These are phyloP conservation scores for Citrus sp. DNA, from an alignment of 345 rosid genomes.

Conservation along the genomic window DNA sequence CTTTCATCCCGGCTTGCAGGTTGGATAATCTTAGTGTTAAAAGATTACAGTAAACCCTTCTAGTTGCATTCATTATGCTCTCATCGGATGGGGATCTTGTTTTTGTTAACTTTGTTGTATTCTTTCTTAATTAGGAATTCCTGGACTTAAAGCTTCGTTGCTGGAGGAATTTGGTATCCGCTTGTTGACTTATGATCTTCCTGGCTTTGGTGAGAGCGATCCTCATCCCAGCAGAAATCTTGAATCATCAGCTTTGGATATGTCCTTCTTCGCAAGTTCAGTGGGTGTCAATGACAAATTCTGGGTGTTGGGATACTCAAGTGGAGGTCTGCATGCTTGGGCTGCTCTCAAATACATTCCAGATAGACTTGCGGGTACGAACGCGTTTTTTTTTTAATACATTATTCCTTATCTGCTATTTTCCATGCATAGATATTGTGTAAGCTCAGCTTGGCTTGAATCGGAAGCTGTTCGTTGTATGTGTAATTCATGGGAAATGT, in stretches of 20 bases:
- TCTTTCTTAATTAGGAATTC: slow-evolving; percentile 41
- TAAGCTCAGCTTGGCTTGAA: not conserved
- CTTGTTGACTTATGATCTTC: slow-evolving; percentile 67
- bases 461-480: not conserved
- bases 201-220: slow-evolving; percentile 84
- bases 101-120: slow-evolving; percentile 6
- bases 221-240: slow-evolving; percentile 58
- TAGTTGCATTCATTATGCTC: not conserved
- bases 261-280: slow-evolving; percentile 48
- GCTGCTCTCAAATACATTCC: slow-evolving; percentile 71
- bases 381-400: not conserved
- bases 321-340: slow-evolving; percentile 68
- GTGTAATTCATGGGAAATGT: too few relatives aligned
- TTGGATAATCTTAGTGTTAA: slow-evolving; percentile 13
- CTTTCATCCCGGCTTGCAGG: slow-evolving; percentile 77
- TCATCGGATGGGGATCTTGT: not conserved
- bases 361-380: slow-evolving; percentile 52
- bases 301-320: slow-evolving; percentile 70
- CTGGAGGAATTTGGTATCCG: slow-evolving; percentile 67
- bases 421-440: not conserved
- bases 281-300: slow-evolving; percentile 50
- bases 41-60: not conserved
- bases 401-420: not conserved
- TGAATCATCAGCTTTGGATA: slow-evolving; percentile 58
- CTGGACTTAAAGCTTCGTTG: slow-evolving; percentile 58